Conservation (phyloP, 768 basidiomycete genomes). For the Dioszegia hungarica region DNA sequence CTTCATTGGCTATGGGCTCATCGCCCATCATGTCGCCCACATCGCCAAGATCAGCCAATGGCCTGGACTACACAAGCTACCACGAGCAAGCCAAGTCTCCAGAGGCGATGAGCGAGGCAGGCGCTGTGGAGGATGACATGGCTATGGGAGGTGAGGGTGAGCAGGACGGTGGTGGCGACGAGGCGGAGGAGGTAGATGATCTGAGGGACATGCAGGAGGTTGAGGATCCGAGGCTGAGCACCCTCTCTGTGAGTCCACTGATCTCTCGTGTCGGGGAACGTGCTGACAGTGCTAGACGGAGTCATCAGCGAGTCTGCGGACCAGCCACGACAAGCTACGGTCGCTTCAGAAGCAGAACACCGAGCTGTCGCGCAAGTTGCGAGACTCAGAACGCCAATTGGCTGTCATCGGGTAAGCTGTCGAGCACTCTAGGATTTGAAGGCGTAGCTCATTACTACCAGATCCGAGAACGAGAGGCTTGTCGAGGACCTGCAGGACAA, state of each 20-base stretch:
- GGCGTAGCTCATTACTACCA: constrained; percentile 11
- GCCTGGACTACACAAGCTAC: constrained; percentile 32
- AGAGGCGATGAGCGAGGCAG: constrained; percentile 4
- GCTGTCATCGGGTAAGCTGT: constrained; percentile 47
- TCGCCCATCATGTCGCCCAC: constrained; percentile 24
- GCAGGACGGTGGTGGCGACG: constrained; percentile 12
- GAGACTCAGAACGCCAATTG: constrained; percentile 69
- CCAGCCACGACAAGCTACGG: constrained; percentile 67
- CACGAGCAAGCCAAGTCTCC: constrained; percentile 34
- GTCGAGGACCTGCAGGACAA: constrained; percentile 71
- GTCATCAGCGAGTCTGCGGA: constrained; percentile 64
- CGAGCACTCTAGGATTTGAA: not conserved
- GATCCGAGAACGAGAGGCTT: constrained; percentile 67
- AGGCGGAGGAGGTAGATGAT: constrained; percentile 20
- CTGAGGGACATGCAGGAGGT: constrained; percentile 13
- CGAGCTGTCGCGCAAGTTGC: constrained; percentile 68
- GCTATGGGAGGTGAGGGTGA: constrained; percentile 7
- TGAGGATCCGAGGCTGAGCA: constrained; percentile 29
- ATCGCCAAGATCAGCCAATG: constrained; percentile 13
- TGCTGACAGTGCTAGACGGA: constrained; percentile 30
- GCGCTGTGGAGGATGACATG: constrained; percentile 13
- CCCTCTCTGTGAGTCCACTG: constrained; percentile 24
- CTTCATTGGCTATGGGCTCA: not conserved
- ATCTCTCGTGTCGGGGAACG: not conserved
- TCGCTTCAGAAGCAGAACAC: constrained; percentile 67